Evolutionary conservation across 495 filamentous ascomycete species (phyloP).

Genomic region (Neurospora pannonica): DNA sequence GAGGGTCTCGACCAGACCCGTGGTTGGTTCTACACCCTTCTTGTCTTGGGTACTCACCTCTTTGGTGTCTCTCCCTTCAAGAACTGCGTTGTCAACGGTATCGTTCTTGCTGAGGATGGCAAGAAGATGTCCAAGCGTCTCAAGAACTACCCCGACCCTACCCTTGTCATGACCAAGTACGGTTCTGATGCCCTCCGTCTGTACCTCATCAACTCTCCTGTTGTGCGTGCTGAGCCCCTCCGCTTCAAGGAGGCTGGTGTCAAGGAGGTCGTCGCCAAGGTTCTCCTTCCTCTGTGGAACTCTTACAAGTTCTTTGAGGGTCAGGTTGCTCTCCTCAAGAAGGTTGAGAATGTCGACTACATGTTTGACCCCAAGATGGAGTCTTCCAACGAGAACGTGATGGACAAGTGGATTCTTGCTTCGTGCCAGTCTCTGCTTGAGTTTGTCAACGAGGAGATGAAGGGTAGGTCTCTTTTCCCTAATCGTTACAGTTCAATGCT

Average conservation of each 20-base stretch:
- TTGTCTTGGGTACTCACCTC: slow-evolving; percentile 83
- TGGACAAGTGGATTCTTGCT: slow-evolving; percentile 95
- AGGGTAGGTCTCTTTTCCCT: no score
- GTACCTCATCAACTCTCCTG: slow-evolving; percentile 95
- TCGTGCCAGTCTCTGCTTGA: slow-evolving; percentile 85
- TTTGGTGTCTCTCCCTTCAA: slow-evolving; percentile 86
- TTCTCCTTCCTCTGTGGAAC: slow-evolving; percentile 92
- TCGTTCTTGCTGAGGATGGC: slow-evolving; percentile 87
- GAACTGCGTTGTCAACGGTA: slow-evolving; percentile 95
- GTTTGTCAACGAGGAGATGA: slow-evolving; percentile 95
- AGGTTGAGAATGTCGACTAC: slow-evolving; percentile 70
- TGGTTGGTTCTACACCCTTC: slow-evolving; percentile 95
- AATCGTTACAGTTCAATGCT: no score
- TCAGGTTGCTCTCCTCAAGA: slow-evolving; percentile 89
- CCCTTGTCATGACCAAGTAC: slow-evolving; percentile 74
- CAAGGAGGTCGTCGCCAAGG: slow-evolving; percentile 91
- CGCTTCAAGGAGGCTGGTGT: slow-evolving; percentile 89
- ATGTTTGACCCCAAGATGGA: slow-evolving; percentile 70
- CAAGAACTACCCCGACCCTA: slow-evolving; percentile 95
- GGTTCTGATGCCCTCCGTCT: slow-evolving; percentile 90
- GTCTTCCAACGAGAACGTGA: slow-evolving; percentile 74
- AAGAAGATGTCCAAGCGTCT: slow-evolving; percentile 99
- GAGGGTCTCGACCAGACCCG: slow-evolving; percentile 74
- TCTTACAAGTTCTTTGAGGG: slow-evolving; percentile 96
- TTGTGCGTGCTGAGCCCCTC: slow-evolving; percentile 85